A percentile compares a stretch with the other conserved stretches of the same genome.
Conservation (phyloP, 2,329 filamentous ascomycete species). For the Xylariaceae sp. region DNA sequence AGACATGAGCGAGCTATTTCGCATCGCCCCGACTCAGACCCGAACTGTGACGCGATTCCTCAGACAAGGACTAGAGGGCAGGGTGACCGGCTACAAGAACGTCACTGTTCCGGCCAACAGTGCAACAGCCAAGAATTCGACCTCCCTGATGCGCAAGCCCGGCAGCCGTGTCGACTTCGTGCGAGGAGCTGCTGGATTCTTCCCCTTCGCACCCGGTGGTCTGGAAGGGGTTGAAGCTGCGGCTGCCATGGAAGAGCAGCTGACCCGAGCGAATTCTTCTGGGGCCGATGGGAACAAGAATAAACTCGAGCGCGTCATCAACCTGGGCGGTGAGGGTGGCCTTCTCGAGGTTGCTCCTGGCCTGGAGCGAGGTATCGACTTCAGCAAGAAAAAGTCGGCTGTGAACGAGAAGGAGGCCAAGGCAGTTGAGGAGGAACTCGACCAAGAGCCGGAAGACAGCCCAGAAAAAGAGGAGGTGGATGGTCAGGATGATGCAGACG, state of each 20-base stretch:
- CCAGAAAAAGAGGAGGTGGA: slow-evolving; percentile 29
- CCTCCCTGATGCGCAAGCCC: slow-evolving; percentile 79
- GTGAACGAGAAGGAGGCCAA: slow-evolving; percentile 57
- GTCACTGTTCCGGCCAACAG: slow-evolving; percentile 86
- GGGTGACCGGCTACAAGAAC: slow-evolving; percentile 89
- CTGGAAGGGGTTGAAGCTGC: slow-evolving; percentile 81
- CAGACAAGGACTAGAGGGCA: slow-evolving; percentile 83
- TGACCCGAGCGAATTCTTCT: slow-evolving; percentile 46
- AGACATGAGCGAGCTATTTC: slow-evolving; percentile 79
- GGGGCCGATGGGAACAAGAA: slow-evolving; percentile 41
- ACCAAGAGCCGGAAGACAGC: slow-evolving; percentile 40
- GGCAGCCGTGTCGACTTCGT: slow-evolving; percentile 87
- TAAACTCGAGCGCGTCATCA: slow-evolving; percentile 79
- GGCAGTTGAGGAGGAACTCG: slow-evolving; percentile 49
- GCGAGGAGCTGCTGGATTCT: slow-evolving; percentile 85
- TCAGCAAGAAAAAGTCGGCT: slow-evolving; percentile 53
- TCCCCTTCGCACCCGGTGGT: slow-evolving; percentile 88
- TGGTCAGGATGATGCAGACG: slow-evolving; percentile 24
- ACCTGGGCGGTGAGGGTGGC: slow-evolving; percentile 69
- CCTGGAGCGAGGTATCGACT: slow-evolving; percentile 70
- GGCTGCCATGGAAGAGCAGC: slow-evolving; percentile 75
- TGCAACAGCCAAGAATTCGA: slow-evolving; percentile 91
- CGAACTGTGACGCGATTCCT: slow-evolving; percentile 92
- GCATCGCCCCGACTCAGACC: slow-evolving; percentile 83
- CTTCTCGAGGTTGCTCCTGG: slow-evolving; percentile 80